phyloP scores from a whole-genome alignment of 2,329 filamentous ascomycete genomes.

The Colletotrichum chlorophyti region DNA sequence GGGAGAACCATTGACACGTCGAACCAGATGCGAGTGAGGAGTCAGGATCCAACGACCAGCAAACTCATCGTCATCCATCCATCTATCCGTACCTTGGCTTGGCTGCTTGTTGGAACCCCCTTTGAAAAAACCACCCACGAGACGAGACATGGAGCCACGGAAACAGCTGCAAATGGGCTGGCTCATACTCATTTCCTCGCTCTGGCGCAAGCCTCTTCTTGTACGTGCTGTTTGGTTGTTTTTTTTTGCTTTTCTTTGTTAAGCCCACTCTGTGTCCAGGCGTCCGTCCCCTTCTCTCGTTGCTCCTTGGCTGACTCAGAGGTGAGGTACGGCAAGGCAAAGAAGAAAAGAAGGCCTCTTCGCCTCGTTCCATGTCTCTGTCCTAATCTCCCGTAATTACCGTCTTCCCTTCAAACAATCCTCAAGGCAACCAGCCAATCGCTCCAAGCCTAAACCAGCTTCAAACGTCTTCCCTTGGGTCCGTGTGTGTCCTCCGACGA shows the following conservation, averaged over 20 bases:
- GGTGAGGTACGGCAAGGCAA: no score
- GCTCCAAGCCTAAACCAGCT: slow-evolving; percentile 13
- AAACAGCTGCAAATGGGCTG: slow-evolving; percentile 14
- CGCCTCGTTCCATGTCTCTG: not conserved
- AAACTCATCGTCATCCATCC: no score
- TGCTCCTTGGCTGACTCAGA: slow-evolving; percentile 11
- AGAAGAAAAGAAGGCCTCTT: not conserved
- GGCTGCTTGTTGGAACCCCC: no score
- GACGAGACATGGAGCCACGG: not conserved
- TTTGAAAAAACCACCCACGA: no score
- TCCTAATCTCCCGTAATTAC: no score
- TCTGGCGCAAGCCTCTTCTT: slow-evolving; percentile 18
- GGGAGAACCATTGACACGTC: no score
- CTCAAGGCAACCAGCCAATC: slow-evolving; percentile 1
- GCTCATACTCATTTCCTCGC: not conserved
- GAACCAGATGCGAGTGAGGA: no score
- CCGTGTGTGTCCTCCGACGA: slow-evolving; percentile 3
- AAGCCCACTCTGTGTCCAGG: not conserved
- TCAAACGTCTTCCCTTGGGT: slow-evolving; percentile 9
- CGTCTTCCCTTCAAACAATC: not conserved
- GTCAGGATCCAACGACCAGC: no score
- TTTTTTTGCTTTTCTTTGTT: slow-evolving; percentile 10
- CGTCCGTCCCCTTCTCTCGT: not conserved
- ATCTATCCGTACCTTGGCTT: no score
- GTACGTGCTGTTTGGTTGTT: slow-evolving; percentile 10